Percentiles rank a stretch among this genome's conserved stretches.
phyloP scores from a whole-genome alignment of 768 basidiomycete genomes.

The Cystobasidium onofrii region DNA sequence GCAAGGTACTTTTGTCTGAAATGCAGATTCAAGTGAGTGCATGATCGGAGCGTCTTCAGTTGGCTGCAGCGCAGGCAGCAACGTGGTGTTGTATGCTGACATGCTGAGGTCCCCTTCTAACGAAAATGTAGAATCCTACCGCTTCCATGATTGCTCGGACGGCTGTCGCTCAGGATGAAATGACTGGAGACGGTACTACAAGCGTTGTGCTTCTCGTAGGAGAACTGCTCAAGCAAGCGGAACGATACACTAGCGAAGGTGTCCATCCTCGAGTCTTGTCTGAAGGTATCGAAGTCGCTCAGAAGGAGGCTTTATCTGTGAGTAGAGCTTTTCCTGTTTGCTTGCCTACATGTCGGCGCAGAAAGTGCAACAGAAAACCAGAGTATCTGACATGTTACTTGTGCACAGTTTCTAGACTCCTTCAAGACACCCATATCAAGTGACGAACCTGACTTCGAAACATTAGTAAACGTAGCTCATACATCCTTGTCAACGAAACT shows the following conservation, averaged over 20 bases:
- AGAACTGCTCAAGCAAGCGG: constrained; percentile 80
- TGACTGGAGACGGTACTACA: constrained; percentile 98
- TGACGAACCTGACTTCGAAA: constrained; percentile 67
- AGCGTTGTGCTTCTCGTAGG: constrained; percentile 89
- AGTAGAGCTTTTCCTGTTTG: constrained; percentile 43
- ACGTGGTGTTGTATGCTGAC: neutral
- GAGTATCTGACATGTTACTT: neutral
- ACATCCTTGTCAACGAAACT: constrained; percentile 96
- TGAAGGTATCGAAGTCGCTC: constrained; percentile 92
- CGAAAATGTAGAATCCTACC: constrained; percentile 63
- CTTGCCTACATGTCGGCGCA: neutral
- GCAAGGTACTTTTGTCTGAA: constrained; percentile 93
- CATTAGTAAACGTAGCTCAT: constrained; percentile 82
- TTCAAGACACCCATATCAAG: constrained; percentile 66
- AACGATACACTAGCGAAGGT: constrained; percentile 94
- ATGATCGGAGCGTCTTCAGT: neutral
- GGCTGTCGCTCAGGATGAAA: constrained; percentile 96
- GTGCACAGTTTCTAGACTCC: constrained; percentile 71
- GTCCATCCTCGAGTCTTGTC: constrained; percentile 94
- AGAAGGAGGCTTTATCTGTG: constrained; percentile 84
- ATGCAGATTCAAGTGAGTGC: constrained; percentile 74
- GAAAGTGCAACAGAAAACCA: neutral
- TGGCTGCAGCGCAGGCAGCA: neutral
- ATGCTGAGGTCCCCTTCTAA: neutral
- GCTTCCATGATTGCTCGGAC: constrained; percentile 98